Base-by-base conservation (phyloP, 2,329 filamentous ascomycete species). In the Colletotrichum caudatum region DNA sequence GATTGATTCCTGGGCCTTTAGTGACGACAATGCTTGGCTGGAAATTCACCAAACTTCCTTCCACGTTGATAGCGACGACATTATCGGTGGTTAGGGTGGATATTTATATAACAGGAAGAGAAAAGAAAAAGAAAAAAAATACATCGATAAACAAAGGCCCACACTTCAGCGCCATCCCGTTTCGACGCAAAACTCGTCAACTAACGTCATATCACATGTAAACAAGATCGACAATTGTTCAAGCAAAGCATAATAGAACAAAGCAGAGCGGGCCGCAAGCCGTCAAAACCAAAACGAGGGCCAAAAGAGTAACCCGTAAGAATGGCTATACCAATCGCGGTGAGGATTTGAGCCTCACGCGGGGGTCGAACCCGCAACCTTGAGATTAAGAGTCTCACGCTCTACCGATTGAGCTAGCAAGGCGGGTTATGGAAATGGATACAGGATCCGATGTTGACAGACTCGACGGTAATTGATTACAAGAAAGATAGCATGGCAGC, bases 401-500 rank as follows among this genome's bases (percentile, higher is more conserved):
- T 91, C 89, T 91, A 91, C 88, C 87, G 87, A 90, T 90, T 90
- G 88, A 90, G 88, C 88, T 90, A 90, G 84, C 86, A 71, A 71
- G 69, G 65, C 69, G 69, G 65, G 65, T 68, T 20, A n/a, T n/a
- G n/a, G n/a, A n/a, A n/a, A 3, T 29, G 29, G 29, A 29, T 3
- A 3, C 29, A 29, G 29, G 29, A 29, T 29, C 29, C 29, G 29
- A 29, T 3, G 2, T 29, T 29, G 29, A 4, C n/a, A n/a, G n/a
- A n/a, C n/a, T n/a, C n/a, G 3, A 29, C 3, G 29, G 29, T 29
- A 29, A 29, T 4, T 4, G 5, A 29, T 29, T 0, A 3, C 5
- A 29, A 29, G 29, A 29, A 29, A 29, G 29, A 3, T 29, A 29
- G 2, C 29, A 29, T 29, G 29, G 2, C 29, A n/a, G n/a, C n/a